Evolutionary conservation across 805 yeast genomes (phyloP).

Genomic region (Lipomyces orientalis): DNA sequence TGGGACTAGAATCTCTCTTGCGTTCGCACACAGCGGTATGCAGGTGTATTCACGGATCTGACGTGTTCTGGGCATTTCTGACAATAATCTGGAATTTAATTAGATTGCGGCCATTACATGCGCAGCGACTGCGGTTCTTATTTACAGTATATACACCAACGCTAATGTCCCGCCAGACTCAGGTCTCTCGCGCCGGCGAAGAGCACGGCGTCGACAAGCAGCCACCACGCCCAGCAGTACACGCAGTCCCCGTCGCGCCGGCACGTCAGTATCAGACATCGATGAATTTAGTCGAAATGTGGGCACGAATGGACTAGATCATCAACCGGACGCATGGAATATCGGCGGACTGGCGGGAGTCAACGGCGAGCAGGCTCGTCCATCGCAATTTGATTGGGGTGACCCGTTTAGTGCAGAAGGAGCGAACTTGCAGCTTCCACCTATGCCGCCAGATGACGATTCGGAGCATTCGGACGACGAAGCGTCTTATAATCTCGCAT

Average conservation of each 20-base stretch:
- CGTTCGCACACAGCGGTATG: conserved; percentile 2
- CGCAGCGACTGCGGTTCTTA: conserved; percentile 11
- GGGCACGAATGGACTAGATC: background rate
- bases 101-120: conserved; percentile 13
- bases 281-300: background rate
- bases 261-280: background rate
- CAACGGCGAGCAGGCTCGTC: background rate
- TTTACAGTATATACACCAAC: background rate
- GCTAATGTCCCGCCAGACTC: background rate
- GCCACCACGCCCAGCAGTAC: background rate
- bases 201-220: background rate
- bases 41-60: background rate
- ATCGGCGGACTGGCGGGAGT: background rate
- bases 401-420: conserved; percentile 3
- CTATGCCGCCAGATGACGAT: background rate
- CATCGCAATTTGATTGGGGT: conserved; percentile 15
- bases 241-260: background rate
- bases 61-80: background rate
- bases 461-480: conserved; percentile 1
- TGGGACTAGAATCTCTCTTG: conserved; percentile 1
- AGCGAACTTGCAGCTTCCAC: background rate
- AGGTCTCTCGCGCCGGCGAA: background rate
- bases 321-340: conserved; percentile 3
- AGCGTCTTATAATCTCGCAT: background rate
- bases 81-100: background rate